phyloP scores from a whole-genome alignment of 495 filamentous ascomycete species.

The Hyaloscypha hepaticicola region DNA sequence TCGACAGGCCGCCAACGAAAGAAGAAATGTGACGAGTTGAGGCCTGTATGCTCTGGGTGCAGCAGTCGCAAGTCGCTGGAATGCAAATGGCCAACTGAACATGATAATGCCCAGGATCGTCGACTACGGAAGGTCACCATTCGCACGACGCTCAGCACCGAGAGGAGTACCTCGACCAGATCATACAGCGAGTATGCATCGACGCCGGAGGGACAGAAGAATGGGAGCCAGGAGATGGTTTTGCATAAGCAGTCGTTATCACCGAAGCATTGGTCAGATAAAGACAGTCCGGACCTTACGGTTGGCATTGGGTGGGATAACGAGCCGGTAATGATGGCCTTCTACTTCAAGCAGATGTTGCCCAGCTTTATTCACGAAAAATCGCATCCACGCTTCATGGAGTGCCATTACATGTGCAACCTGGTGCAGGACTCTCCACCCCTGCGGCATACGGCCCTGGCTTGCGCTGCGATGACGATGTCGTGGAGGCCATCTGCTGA shows the following conservation, averaged over 20 bases:
- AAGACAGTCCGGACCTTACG: background rate
- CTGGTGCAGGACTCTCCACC: background rate
- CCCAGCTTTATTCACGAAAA: background rate
- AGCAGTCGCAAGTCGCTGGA: background rate
- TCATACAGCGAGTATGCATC: background rate
- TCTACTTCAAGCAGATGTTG: constrained; percentile 3
- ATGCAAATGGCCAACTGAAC: background rate
- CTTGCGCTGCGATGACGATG: constrained; percentile 4
- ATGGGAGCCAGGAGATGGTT: background rate
- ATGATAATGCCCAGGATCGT: constrained; percentile 3
- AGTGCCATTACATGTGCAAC: background rate
- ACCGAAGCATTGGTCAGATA: background rate
- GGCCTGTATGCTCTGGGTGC: background rate
- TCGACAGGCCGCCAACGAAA: background rate
- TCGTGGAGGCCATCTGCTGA: background rate
- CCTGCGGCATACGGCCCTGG: background rate
- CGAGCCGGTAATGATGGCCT: background rate
- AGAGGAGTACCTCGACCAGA: background rate
- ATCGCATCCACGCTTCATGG: background rate
- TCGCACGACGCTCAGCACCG: background rate
- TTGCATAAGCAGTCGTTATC: background rate
- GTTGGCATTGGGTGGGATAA: background rate
- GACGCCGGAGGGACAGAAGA: background rate
- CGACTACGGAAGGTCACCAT: background rate
- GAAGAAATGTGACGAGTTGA: constrained; percentile 9